Evolutionary conservation across 2,329 filamentous ascomycete genomes (phyloP).

Genomic region (Pezicula carpinea): DNA sequence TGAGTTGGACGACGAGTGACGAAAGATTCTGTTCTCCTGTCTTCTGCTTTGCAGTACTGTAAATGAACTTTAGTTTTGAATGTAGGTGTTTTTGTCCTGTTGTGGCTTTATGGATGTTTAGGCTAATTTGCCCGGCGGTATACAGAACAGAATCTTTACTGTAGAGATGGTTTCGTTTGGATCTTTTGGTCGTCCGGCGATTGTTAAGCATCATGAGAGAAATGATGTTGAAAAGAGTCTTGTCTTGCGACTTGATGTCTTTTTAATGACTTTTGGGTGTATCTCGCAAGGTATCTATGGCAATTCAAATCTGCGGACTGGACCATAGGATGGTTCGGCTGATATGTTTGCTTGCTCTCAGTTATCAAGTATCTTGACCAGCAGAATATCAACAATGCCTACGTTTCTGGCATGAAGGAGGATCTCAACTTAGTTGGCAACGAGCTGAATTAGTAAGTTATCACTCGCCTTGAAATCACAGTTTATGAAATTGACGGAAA

Average conservation of each 20-base stretch:
- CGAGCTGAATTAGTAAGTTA: slow-evolving; percentile 38
- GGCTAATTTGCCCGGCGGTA: too few relatives aligned
- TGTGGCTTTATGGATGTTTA: too few relatives aligned
- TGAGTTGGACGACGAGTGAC: too few relatives aligned
- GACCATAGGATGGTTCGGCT: background rate
- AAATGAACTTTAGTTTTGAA: too few relatives aligned
- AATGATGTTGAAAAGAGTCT: slow-evolving; percentile 31
- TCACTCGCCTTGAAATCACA: background rate
- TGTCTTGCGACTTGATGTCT: slow-evolving; percentile 33
- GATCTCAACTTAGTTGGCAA: slow-evolving; percentile 46
- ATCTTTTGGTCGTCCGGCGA: background rate
- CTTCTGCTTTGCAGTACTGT: too few relatives aligned
- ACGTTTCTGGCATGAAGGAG: slow-evolving; percentile 30
- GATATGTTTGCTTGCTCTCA: slow-evolving; percentile 30
- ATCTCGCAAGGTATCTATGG: slow-evolving; percentile 30
- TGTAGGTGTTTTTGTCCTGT: too few relatives aligned
- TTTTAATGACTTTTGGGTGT: slow-evolving; percentile 35
- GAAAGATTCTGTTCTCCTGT: too few relatives aligned
- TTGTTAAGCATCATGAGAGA: slow-evolving; percentile 17
- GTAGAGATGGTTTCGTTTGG: slow-evolving; percentile 8
- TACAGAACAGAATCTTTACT: too few relatives aligned
- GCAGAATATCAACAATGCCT: slow-evolving; percentile 22
- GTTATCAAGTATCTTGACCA: slow-evolving; percentile 35
- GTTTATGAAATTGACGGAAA: background rate
- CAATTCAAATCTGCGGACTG: background rate